Percentiles rank a stretch among this genome's conserved stretches.
phyloP scores from a whole-genome alignment of 164 flowering plant genomes.

The Kalanchoe fedtschenkoi region DNA sequence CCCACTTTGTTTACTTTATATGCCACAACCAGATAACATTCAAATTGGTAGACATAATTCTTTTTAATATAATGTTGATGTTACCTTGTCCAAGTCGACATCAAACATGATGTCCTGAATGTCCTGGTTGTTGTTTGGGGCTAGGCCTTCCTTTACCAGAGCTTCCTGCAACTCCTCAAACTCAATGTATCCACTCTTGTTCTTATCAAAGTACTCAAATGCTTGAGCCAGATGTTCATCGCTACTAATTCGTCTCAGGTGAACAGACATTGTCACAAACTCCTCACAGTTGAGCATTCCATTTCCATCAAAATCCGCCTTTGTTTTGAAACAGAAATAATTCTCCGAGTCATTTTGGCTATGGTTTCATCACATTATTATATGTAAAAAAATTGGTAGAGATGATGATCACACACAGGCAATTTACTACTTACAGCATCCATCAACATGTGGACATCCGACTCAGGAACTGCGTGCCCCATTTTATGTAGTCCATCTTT shows the following conservation, averaged over 20 bases:
- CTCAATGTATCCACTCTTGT: conserved; percentile 64
- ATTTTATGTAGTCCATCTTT: conserved; percentile 43
- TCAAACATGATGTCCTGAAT: conserved; percentile 54
- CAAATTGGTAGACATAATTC: neutral
- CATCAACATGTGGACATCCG: conserved; percentile 53
- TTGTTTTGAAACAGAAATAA: neutral
- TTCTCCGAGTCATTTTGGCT: too few species aligned
- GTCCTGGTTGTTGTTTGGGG: conserved; percentile 36
- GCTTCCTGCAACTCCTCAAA: conserved; percentile 56
- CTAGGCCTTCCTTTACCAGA: conserved; percentile 33
- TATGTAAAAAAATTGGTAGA: too few species aligned
- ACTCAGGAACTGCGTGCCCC: conserved; percentile 54
- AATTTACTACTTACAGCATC: conserved; percentile 50
- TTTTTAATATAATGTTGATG: neutral
- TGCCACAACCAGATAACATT: neutral
- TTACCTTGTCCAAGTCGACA: conserved; percentile 62
- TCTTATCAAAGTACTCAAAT: conserved; percentile 58
- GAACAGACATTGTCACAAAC: conserved; percentile 58
- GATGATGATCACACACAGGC: too few species aligned
- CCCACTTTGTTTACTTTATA: neutral
- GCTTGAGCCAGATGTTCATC: conserved; percentile 54
- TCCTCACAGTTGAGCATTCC: conserved; percentile 65
- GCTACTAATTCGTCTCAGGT: conserved; percentile 38
- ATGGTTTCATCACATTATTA: too few species aligned
- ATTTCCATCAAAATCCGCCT: conserved; percentile 68